Percentiles rank a stretch among this genome's conserved stretches.
Conservation (phyloP, 2,329 filamentous ascomycete genomes). For the Calonectria crousiana region DNA sequence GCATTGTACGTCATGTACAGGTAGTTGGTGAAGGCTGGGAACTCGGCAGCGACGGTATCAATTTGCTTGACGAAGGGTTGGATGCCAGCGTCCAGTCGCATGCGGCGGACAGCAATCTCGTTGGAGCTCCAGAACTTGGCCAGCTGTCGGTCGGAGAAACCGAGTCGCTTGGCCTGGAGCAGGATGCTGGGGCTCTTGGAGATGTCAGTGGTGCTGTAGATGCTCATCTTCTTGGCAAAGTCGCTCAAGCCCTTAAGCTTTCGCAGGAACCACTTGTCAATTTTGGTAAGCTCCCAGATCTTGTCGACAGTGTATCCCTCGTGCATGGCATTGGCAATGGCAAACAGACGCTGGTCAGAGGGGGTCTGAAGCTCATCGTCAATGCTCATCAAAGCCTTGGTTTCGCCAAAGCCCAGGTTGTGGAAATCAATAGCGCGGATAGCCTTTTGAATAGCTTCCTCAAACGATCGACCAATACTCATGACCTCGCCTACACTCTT, state of each 20-base stretch:
- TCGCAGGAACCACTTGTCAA: constrained; percentile 98
- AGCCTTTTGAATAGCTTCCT: constrained; percentile 98
- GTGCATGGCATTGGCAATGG: constrained; percentile 98
- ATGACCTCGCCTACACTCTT: constrained; percentile 99
- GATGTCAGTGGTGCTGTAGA: constrained; percentile 74
- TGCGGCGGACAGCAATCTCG: constrained; percentile 87
- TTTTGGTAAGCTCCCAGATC: constrained; percentile 98
- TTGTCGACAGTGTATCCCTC: constrained; percentile 93
- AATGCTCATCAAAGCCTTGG: constrained; percentile 92
- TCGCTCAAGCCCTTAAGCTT: constrained; percentile 92
- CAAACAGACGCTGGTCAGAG: constrained; percentile 96
- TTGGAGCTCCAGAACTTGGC: constrained; percentile 96
- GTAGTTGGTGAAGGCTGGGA: constrained; percentile 95
- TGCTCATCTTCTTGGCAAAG: constrained; percentile 84
- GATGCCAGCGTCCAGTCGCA: constrained; percentile 88
- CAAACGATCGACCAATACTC: constrained; percentile 96
- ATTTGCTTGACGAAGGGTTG: constrained; percentile 96
- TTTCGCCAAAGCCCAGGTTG: constrained; percentile 95
- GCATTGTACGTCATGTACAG: constrained; percentile 97
- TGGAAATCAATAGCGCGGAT: constrained; percentile 95
- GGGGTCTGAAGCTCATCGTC: constrained; percentile 97
- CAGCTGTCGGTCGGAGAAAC: constrained; percentile 93
- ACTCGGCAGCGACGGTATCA: constrained; percentile 97
- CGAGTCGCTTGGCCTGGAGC: constrained; percentile 89
- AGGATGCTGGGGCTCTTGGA: constrained; percentile 75